These are phyloP conservation scores for Cyberlindnera saturnus DNA, from an alignment of 805 yeast genomes.

Conservation along the genomic window DNA sequence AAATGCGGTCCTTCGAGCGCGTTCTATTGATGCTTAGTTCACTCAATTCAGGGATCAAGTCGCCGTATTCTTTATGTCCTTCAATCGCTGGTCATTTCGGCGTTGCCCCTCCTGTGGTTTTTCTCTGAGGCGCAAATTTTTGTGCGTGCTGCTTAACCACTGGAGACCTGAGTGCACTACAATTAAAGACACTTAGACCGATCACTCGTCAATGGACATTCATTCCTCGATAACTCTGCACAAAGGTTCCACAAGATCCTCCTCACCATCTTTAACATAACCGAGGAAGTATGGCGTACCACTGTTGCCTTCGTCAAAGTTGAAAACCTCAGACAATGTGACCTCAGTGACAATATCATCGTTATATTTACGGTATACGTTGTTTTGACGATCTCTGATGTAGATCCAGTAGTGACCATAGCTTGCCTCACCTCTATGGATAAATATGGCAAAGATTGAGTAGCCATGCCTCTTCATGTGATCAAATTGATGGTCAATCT, in stretches of 20 bases:
- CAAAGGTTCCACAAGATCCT: constrained; percentile 56
- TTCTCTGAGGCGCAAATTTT: too few relatives aligned
- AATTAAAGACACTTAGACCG: too few relatives aligned
- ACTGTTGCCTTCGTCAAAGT: constrained; percentile 60
- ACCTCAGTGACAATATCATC: constrained; percentile 94
- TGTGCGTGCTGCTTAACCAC: too few relatives aligned
- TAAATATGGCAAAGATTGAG: constrained; percentile 83
- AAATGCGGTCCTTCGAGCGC: too few relatives aligned
- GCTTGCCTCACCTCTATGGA: constrained; percentile 92
- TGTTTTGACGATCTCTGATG: constrained; percentile 65
- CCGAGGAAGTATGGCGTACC: constrained; percentile 95
- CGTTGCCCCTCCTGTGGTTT: too few relatives aligned
- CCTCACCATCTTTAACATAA: constrained; percentile 62
- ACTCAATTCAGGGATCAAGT: too few relatives aligned
- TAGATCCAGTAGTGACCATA: constrained; percentile 98
- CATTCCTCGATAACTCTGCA: constrained; percentile 31
- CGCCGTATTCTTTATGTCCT: too few relatives aligned
- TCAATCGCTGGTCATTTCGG: too few relatives aligned
- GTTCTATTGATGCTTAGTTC: too few relatives aligned
- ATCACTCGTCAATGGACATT: not conserved
- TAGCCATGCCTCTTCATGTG: constrained; percentile 63
- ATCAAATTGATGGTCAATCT: constrained; percentile 56
- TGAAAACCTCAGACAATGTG: constrained; percentile 55
- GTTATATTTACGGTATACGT: constrained; percentile 81
- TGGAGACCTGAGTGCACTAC: too few relatives aligned